phyloP scores from a whole-genome alignment of 495 filamentous ascomycete genomes.

The Podospora pseudocomata region DNA sequence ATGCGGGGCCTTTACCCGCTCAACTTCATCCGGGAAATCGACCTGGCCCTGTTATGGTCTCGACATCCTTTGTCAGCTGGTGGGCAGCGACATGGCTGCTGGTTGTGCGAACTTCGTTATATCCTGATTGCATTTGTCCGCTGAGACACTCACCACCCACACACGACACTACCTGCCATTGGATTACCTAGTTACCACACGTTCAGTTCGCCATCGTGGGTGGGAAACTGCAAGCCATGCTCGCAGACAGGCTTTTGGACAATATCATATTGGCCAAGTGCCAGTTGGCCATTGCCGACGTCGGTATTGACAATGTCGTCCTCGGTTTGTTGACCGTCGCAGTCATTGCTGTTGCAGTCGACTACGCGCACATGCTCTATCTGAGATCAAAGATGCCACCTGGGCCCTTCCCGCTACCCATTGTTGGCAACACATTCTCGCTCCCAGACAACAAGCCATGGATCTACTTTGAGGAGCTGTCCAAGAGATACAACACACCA shows the following conservation, averaged over 20 bases:
- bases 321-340: slow-evolving; percentile 29
- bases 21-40: neutral
- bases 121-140: neutral
- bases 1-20: neutral
- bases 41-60: neutral
- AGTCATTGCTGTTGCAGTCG: slow-evolving; percentile 34
- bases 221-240: slow-evolving; percentile 15
- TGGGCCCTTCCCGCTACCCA: slow-evolving; percentile 49
- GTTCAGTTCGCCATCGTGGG: neutral
- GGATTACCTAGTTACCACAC: neutral
- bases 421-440: slow-evolving; percentile 56
- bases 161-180: neutral
- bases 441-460: slow-evolving; percentile 60
- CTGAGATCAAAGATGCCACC: slow-evolving; percentile 54
- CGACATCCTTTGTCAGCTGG: neutral
- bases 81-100: neutral
- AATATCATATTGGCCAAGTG: slow-evolving; percentile 22
- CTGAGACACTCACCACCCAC: neutral
- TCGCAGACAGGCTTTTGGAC: slow-evolving; percentile 23
- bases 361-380: slow-evolving; percentile 51
- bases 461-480: slow-evolving; percentile 60
- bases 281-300: slow-evolving; percentile 18
- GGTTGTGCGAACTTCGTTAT: neutral
- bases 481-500: slow-evolving; percentile 50
- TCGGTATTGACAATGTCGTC: slow-evolving; percentile 18